These are phyloP conservation scores for Canariomyces notabilis DNA, from an alignment of 2,329 filamentous ascomycete species.

Conservation along the genomic window DNA sequence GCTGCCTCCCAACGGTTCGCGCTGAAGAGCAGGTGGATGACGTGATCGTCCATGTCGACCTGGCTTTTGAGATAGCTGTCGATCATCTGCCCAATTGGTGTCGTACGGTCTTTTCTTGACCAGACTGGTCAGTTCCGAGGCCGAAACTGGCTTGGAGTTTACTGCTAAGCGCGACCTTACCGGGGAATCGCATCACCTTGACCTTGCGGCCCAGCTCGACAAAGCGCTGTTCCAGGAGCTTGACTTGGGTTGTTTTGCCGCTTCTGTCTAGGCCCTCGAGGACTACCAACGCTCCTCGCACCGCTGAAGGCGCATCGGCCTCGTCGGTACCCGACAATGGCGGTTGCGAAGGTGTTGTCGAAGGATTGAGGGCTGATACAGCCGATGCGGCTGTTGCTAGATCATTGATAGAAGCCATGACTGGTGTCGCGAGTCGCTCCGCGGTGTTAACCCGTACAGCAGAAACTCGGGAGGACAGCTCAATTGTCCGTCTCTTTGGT, in stretches of 20 bases:
- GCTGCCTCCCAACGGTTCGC: conserved; percentile 83
- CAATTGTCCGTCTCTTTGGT: no score
- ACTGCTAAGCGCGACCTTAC: conserved; percentile 29
- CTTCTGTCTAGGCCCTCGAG: conserved; percentile 87
- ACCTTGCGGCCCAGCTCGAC: conserved; percentile 45
- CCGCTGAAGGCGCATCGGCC: conserved; percentile 15
- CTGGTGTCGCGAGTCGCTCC: neutral
- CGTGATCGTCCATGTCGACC: conserved; percentile 74
- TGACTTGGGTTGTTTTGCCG: conserved; percentile 88
- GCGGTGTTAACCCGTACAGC: no score
- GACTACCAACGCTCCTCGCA: conserved; percentile 70
- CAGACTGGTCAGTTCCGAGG: neutral
- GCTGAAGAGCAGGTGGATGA: conserved; percentile 83
- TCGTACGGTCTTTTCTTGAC: conserved; percentile 57
- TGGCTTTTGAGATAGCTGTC: conserved; percentile 72
- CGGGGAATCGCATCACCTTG: conserved; percentile 53
- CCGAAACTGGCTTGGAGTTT: neutral
- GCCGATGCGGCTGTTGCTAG: conserved; percentile 45
- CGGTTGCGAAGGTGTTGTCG: conserved; percentile 18
- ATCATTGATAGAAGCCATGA: conserved; percentile 43
- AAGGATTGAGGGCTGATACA: conserved; percentile 32
- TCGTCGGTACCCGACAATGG: conserved; percentile 8
- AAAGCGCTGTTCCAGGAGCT: conserved; percentile 55
- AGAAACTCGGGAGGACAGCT: no score
- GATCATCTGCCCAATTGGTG: conserved; percentile 82